Evolutionary conservation across 352 stramenopile genomes (phyloP).

Genomic region (Aphanomyces euteiches): DNA sequence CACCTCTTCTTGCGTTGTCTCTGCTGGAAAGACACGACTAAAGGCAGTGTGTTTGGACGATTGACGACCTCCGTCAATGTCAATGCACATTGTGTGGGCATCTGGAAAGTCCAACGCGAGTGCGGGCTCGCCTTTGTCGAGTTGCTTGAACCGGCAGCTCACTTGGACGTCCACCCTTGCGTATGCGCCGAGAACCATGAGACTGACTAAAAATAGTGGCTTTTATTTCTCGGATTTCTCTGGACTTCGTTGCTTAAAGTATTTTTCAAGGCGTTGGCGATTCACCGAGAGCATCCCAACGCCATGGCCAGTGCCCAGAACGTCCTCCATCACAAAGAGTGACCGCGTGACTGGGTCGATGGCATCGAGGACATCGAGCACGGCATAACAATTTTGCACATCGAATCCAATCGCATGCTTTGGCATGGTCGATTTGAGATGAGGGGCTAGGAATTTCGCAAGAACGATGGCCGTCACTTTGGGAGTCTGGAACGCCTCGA

Average conservation of each 20-base stretch:
- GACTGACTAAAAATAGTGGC: too few relatives aligned
- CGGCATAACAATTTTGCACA: slow-evolving; percentile 64
- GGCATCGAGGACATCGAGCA: slow-evolving; percentile 73
- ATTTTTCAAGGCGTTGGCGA: slow-evolving; percentile 14
- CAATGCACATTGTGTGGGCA: slow-evolving; percentile 27
- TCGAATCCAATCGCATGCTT: slow-evolving; percentile 59
- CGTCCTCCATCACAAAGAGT: slow-evolving; percentile 83
- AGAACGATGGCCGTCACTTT: slow-evolving; percentile 26
- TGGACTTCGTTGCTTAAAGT: background rate
- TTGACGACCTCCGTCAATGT: slow-evolving; percentile 18
- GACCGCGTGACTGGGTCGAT: slow-evolving; percentile 59
- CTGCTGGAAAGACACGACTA: slow-evolving; percentile 44
- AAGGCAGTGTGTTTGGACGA: slow-evolving; percentile 35
- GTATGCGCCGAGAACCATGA: too few relatives aligned
- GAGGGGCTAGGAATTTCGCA: slow-evolving; percentile 41
- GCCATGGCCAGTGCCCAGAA: slow-evolving; percentile 33
- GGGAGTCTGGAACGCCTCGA: slow-evolving; percentile 7
- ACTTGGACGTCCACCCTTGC: slow-evolving; percentile 44
- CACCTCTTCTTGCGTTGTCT: slow-evolving; percentile 42
- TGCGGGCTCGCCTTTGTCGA: background rate
- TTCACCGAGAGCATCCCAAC: slow-evolving; percentile 14
- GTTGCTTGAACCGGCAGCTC: slow-evolving; percentile 53
- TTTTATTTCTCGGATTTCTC: too few relatives aligned
- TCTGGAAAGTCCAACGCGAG: slow-evolving; percentile 19
- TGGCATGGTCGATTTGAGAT: slow-evolving; percentile 37